Evolutionary conservation across 495 filamentous ascomycete species (phyloP), one percentile per base, ranked within the genome.

Genomic region (Aspergillus conjunctus): DNA sequence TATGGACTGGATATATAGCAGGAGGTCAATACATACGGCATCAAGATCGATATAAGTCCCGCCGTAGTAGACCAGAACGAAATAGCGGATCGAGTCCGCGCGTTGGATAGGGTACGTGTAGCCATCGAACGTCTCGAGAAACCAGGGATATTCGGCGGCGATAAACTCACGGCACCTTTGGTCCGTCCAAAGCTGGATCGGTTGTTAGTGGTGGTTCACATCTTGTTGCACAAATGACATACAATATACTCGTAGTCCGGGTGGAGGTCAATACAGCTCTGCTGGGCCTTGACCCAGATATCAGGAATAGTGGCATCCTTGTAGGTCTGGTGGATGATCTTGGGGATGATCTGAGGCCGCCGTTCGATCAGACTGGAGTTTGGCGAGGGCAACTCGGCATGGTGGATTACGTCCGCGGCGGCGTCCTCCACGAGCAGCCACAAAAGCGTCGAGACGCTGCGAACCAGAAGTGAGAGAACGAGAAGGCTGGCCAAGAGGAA

Each of bases 311-410:
- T 83, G 51, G 88, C 82, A 68, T 92, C 91, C 62, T 86, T 83
- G 71, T 90, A 96, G 26, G 92, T 92, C 69, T 96, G 91, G 69
- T 96, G 91, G 55, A 96, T 90, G 60, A 94, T 93, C 77, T 91
- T 93, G 37, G 91, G 91, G 52, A 94, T 92, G 52, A 91, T 71
- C 60, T 87, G 84, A 11, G 83, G 82, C 39, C 82, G 78, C 46
- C 74, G 71, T 62, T 83, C 81, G 52, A 86, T 79, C 69, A 84
- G 53, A 21, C 79, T 80, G 1, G 84, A 86, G 60, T 84, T 84
- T 0, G 85, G 85, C 14, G 84, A 80, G 1, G 84, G 86, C 44
- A 89, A 78, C 52, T 88, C 86, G 11, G 83, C 73, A 14, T 75
- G 75, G 66, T 80, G 82, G 54, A 89, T 88, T n/a, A 86, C 85